Percentiles rank a stretch among this genome's conserved stretches.
Conservation (phyloP, 148 eudicot species). For the Chenopodium suecicum region DNA sequence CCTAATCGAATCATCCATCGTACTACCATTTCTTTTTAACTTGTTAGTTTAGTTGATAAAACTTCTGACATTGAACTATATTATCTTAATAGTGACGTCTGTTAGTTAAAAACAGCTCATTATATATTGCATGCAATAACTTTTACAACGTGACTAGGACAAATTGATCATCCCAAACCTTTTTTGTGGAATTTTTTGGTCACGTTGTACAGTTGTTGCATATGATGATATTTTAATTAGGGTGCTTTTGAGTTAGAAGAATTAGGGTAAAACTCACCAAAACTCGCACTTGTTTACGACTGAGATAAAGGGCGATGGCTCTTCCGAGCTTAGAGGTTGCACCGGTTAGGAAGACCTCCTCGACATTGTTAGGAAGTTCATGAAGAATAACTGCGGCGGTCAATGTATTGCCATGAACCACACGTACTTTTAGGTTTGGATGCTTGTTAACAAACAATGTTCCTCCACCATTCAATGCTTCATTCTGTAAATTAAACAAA, state of each 20-base stretch:
- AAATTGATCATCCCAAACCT: neutral
- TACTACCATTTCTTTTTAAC: no score
- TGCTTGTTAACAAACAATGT: conserved; percentile 70
- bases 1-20: neutral
- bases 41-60: no score
- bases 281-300: conserved; percentile 50
- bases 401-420: conserved; percentile 77
- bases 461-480: conserved; percentile 77
- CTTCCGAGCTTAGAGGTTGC: conserved; percentile 85
- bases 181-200: neutral
- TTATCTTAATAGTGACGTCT: no score
- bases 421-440: conserved; percentile 63
- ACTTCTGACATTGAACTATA: no score
- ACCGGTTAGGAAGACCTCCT: conserved; percentile 68
- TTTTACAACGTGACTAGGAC: neutral
- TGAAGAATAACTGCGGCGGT: conserved; percentile 76
- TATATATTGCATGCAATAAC: neutral
- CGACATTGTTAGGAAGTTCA: conserved; percentile 46
- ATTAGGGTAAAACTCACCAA: conserved; percentile 40
- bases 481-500: conserved; percentile 42
- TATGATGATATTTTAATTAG: neutral
- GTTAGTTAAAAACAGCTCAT: neutral
- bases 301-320: conserved; percentile 76
- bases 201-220: neutral
- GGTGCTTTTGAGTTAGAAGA: neutral